phyloP scores from a whole-genome alignment of 306 rosid species.

The Oxytropis ochrocephala region DNA sequence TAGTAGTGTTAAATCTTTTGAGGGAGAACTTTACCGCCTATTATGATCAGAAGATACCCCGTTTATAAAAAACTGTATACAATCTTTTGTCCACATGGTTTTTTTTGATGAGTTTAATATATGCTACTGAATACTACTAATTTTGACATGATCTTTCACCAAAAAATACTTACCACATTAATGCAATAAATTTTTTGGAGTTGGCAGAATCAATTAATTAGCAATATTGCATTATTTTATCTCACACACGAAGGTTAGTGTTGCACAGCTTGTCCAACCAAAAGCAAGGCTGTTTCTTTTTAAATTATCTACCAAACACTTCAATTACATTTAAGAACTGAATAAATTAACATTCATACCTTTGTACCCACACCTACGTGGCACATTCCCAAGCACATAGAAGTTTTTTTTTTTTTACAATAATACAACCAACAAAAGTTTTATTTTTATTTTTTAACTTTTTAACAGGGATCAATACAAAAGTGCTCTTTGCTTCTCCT shows the following conservation, averaged over 20 bases:
- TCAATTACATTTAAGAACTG: slow-evolving; percentile 22
- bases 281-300: slow-evolving; percentile 27
- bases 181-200: slow-evolving; percentile 2
- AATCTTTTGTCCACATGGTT: slow-evolving; percentile 13
- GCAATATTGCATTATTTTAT: not conserved
- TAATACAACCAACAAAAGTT: too few relatives aligned
- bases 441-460: too few relatives aligned
- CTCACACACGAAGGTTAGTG: not conserved
- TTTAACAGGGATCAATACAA: too few relatives aligned
- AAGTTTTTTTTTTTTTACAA: too few relatives aligned
- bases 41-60: too few relatives aligned
- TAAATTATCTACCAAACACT: slow-evolving; percentile 22
- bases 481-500: too few relatives aligned
- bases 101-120: slow-evolving; percentile 4
- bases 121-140: not conserved
- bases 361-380: slow-evolving; percentile 3
- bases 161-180: not conserved
- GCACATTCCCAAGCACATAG: slow-evolving; percentile 21
- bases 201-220: slow-evolving; percentile 8
- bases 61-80: too few relatives aligned
- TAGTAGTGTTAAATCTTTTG: too few relatives aligned
- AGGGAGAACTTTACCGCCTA: too few relatives aligned
- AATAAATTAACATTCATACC: not conserved
- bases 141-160: slow-evolving; percentile 11
- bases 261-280: slow-evolving; percentile 17